These are phyloP conservation scores for Penicillium parvum DNA, from an alignment of 495 filamentous ascomycete species.

Conservation along the genomic window DNA sequence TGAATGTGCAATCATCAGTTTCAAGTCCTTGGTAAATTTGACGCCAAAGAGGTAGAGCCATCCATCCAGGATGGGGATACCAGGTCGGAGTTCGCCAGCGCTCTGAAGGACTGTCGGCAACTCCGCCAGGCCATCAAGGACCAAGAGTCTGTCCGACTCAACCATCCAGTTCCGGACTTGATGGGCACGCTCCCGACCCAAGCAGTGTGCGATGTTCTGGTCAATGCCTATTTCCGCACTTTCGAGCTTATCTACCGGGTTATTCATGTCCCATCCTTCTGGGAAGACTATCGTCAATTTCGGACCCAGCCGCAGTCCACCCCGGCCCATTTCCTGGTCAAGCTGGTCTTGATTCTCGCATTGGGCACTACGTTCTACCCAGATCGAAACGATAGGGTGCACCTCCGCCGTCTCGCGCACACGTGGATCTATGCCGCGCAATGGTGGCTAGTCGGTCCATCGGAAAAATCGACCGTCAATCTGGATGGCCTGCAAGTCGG, in stretches of 20 bases:
- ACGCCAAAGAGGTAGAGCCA: too few species aligned
- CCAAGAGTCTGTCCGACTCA: slow-evolving; percentile 8
- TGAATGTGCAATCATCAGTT: too few species aligned
- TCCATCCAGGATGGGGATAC: slow-evolving; percentile 23
- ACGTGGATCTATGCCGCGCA: slow-evolving; percentile 52
- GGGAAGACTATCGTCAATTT: slow-evolving; percentile 40
- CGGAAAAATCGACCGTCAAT: slow-evolving; percentile 40
- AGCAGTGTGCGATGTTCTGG: slow-evolving; percentile 21
- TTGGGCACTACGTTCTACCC: slow-evolving; percentile 42
- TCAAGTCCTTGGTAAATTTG: too few species aligned
- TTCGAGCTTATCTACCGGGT: slow-evolving; percentile 49
- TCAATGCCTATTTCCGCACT: slow-evolving; percentile 33
- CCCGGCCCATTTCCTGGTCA: slow-evolving; percentile 21
- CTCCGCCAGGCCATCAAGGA: slow-evolving; percentile 20
- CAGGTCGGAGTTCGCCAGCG: too few species aligned
- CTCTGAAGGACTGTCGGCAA: slow-evolving; percentile 24
- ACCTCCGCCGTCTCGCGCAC: slow-evolving; percentile 27
- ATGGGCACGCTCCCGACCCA: slow-evolving; percentile 15
- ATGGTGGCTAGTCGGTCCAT: slow-evolving; percentile 48
- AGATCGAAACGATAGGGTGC: slow-evolving; percentile 17
- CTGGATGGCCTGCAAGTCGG: slow-evolving; percentile 45
- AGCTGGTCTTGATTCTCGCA: slow-evolving; percentile 41
- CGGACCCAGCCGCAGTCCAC: slow-evolving; percentile 35
- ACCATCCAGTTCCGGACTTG: slow-evolving; percentile 13
- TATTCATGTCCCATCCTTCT: slow-evolving; percentile 54